Conservation (phyloP, 768 basidiomycete genomes). For the Collybia nuda region DNA sequence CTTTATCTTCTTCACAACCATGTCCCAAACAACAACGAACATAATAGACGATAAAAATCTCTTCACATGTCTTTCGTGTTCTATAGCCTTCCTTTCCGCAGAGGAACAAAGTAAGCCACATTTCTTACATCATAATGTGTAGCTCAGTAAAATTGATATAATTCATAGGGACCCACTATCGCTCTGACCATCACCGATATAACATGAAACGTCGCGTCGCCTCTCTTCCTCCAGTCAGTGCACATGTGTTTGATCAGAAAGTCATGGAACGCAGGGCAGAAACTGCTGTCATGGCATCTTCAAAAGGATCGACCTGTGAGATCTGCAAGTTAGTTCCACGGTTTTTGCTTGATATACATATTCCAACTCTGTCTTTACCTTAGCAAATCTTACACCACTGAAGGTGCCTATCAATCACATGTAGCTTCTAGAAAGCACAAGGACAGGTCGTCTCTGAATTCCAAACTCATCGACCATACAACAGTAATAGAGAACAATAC, state of each 20-base stretch:
- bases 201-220: slow-evolving; percentile 98
- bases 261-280: slow-evolving; percentile 77
- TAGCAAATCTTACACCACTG: slow-evolving; percentile 87
- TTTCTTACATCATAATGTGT: not conserved
- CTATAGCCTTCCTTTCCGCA: slow-evolving; percentile 80
- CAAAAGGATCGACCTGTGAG: slow-evolving; percentile 64
- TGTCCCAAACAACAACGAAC: slow-evolving; percentile 23
- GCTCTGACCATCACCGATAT: slow-evolving; percentile 94
- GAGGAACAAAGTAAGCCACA: slow-evolving; percentile 76
- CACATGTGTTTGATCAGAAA: slow-evolving; percentile 81
- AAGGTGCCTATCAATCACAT: slow-evolving; percentile 89
- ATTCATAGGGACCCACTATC: slow-evolving; percentile 76
- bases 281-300: slow-evolving; percentile 65
- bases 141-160: slow-evolving; percentile 4
- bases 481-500: not conserved
- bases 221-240: slow-evolving; percentile 80
- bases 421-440: slow-evolving; percentile 87
- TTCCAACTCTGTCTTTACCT: not conserved
- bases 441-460: slow-evolving; percentile 49
- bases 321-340: slow-evolving; percentile 72
- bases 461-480: slow-evolving; percentile 1
- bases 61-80: slow-evolving; percentile 90
- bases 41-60: slow-evolving; percentile 31
- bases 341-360: not conserved
- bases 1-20: slow-evolving; percentile 17